Percentiles rank a stretch among this genome's conserved stretches.
phyloP scores from a whole-genome alignment of 106 monocot genomes.

The Platanthera zijinensis region DNA sequence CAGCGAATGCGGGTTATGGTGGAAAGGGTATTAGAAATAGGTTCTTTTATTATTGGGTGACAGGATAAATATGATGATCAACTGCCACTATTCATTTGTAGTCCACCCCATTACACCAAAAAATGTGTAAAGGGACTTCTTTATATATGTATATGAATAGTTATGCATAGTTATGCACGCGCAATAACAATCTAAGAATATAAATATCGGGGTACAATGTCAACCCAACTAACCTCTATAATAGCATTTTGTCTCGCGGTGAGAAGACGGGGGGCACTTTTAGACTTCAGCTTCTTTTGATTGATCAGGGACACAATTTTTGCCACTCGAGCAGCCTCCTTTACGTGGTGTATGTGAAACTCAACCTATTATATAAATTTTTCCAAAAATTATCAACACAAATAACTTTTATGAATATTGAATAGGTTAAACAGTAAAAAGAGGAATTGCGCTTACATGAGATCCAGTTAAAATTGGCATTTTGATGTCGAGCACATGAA shows the following conservation, averaged over 20 bases:
- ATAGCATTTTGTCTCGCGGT: conserved; percentile 67
- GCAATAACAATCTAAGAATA: too few species aligned
- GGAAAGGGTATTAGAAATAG: too few species aligned
- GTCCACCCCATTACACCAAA: too few species aligned
- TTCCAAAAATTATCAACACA: neutral
- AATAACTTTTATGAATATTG: neutral
- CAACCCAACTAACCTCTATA: conserved; percentile 38
- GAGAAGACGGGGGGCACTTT: conserved; percentile 66
- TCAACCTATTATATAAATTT: conserved; percentile 40
- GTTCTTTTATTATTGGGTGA: too few species aligned
- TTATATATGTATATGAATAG: too few species aligned
- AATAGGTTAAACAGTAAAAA: neutral
- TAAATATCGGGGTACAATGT: neutral
- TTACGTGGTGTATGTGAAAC: conserved; percentile 70
- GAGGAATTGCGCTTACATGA: conserved; percentile 30
- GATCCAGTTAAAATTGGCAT: conserved; percentile 61
- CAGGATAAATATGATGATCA: too few species aligned
- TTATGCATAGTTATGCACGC: too few species aligned
- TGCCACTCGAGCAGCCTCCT: conserved; percentile 49
- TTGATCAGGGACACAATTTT: conserved; percentile 60
- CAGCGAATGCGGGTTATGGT: too few species aligned
- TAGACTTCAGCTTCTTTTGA: conserved; percentile 60
- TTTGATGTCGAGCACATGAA: conserved; percentile 54
- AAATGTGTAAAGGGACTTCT: too few species aligned
- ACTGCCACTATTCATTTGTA: too few species aligned